These are phyloP conservation scores for Stachybotrys chartarum DNA, from an alignment of 2,329 filamentous ascomycete genomes.

Conservation along the genomic window DNA sequence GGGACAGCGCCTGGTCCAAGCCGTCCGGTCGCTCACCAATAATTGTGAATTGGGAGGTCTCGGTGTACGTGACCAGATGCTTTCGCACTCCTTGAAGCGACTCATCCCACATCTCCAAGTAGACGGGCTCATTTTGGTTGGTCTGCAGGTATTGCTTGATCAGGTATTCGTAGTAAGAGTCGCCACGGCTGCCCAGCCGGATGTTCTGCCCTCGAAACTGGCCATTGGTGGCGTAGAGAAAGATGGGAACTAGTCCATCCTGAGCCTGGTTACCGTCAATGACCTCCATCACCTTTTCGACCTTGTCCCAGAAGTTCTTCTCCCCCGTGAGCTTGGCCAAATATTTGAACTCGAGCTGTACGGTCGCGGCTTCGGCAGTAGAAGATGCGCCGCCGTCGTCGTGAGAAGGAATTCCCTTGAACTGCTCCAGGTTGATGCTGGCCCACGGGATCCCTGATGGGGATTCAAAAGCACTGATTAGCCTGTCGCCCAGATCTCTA, in stretches of 20 bases:
- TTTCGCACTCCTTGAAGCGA: conserved; percentile 79
- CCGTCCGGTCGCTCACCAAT: conserved; percentile 80
- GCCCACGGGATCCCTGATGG: conserved; percentile 81
- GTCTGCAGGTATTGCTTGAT: conserved; percentile 99
- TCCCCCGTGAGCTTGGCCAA: conserved; percentile 91
- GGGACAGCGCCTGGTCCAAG: conserved; percentile 55
- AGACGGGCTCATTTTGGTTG: conserved; percentile 74
- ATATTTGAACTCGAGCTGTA: conserved; percentile 97
- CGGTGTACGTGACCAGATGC: conserved; percentile 84
- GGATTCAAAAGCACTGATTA: conserved; percentile 83
- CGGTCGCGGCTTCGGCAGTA: conserved; percentile 83
- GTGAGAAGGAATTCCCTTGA: conserved; percentile 72
- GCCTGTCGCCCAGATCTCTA: conserved; percentile 79
- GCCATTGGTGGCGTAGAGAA: conserved; percentile 72
- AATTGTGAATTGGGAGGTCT: conserved; percentile 74
- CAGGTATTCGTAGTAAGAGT: conserved; percentile 98
- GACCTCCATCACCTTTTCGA: conserved; percentile 85
- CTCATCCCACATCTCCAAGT: conserved; percentile 90
- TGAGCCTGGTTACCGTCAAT: conserved; percentile 73
- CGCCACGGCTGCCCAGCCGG: conserved; percentile 84
- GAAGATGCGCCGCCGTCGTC: conserved; percentile 82
- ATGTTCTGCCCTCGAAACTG: conserved; percentile 80
- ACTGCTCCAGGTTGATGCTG: conserved; percentile 78
- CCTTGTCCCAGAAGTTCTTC: conserved; percentile 83
- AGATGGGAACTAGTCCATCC: conserved; percentile 88